A percentile compares a stretch with the other conserved stretches of the same genome.
Evolutionary conservation across 148 eudicot species (phyloP).

Genomic region (Vaccinium vitisidaea): DNA sequence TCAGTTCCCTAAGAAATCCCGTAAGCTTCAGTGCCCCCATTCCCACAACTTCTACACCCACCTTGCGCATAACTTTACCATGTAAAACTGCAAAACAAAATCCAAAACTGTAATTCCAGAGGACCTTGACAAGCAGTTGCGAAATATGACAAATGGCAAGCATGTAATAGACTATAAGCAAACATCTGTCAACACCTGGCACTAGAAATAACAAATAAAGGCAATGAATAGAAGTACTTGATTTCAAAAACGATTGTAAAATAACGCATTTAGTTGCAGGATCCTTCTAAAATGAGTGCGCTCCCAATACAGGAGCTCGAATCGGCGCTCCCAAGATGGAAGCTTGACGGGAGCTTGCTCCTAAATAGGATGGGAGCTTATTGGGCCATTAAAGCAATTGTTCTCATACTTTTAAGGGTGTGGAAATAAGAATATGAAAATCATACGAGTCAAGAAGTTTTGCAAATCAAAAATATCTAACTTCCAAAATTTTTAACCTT

Average conservation of each 20-base stretch:
- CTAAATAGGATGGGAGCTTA: no score
- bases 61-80: constrained; percentile 83
- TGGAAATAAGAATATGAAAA: no score
- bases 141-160: neutral
- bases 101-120: constrained; percentile 3
- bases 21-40: constrained; percentile 89
- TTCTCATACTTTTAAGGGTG: no score
- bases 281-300: no score
- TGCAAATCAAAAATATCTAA: no score
- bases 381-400: no score
- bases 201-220: neutral
- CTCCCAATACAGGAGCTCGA: no score
- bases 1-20: constrained; percentile 70
- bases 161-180: neutral
- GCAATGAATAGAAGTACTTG: neutral
- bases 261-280: neutral
- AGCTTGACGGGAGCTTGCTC: no score
- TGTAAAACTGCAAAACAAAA: constrained; percentile 55
- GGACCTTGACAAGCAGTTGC: constrained; percentile 5
- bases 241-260: neutral
- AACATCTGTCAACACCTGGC: neutral
- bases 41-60: constrained; percentile 84
- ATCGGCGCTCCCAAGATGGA: no score
- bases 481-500: no score
- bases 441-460: no score